Conservation (phyloP, 2,329 filamentous ascomycete genomes). For the Reticulascus tulasneorum region DNA sequence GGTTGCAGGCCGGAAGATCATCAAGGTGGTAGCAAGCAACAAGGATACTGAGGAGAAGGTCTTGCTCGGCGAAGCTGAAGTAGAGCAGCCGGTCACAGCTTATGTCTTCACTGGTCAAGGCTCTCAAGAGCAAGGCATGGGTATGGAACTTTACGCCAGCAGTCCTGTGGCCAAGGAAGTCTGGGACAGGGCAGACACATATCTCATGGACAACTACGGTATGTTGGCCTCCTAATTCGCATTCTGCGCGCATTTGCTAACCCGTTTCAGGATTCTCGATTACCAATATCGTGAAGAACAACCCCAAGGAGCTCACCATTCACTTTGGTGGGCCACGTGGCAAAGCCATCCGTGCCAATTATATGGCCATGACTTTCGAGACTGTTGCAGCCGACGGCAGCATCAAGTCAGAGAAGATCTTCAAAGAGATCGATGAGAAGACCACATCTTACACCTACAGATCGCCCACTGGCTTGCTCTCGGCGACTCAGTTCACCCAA, state of each 20-base stretch:
- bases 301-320: constrained; percentile 96
- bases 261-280: constrained; percentile 75
- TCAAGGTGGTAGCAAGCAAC: constrained; percentile 96
- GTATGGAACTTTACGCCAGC: constrained; percentile 96
- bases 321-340: constrained; percentile 96
- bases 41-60: constrained; percentile 97
- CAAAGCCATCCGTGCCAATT: constrained; percentile 97
- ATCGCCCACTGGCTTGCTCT: constrained; percentile 89
- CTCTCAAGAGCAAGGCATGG: constrained; percentile 98
- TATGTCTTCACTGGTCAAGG: constrained; percentile 99
- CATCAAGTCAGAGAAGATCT: constrained; percentile 98
- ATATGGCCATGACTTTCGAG: constrained; percentile 99
- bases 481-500: constrained; percentile 97
- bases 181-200: constrained; percentile 96
- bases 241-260: background rate
- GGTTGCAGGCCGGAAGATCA: constrained; percentile 97
- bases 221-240: constrained; percentile 33
- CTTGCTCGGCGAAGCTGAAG: constrained; percentile 88
- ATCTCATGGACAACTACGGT: constrained; percentile 99
- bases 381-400: constrained; percentile 88
- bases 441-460: constrained; percentile 96
- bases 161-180: constrained; percentile 94
- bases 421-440: constrained; percentile 92
- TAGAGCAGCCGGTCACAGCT: constrained; percentile 93
- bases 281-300: constrained; percentile 98